Base-by-base conservation (phyloP, 2,329 filamentous ascomycete species). In the Penicillium sclerotiorum region DNA sequence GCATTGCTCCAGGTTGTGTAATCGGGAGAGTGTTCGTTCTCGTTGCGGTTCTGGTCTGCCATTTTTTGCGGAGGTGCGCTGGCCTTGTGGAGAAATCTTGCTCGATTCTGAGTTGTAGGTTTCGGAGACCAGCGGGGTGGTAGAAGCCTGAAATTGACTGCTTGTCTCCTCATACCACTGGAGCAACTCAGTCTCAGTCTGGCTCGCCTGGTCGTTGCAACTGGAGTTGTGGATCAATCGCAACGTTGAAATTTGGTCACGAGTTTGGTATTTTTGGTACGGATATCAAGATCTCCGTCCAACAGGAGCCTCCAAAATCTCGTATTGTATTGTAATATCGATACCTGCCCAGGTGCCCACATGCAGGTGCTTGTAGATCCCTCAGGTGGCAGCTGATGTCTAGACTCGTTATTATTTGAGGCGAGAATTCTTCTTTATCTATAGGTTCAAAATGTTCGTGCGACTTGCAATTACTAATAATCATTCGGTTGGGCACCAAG, bases 1-100 rank as follows among this genome's bases (percentile, higher is more conserved):
- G 84, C 78, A 55, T 83, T 84, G 46, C 81, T 85, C 88, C 87
- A 92, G 56, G 76, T 78, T 33, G 77, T 77, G 72, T 92, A 92
- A 59, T 80, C 73, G 30, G 64, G 53, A 30, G 54, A 45, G 25
- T 37, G 45, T 22, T 56, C 45, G 37, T 52, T 36, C 45, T 45
- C 46, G 35, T 47, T 38, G 43, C 52, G 55, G 18, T n/a, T 23
- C 12, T 12, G 27, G 3, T 28, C 27, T 18, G 52, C 58, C 65
- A 70, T 67, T 25, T 47, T 61, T 50, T 52, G 49, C 17, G 50
- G 49, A 22, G 47, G 32, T 38, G 12, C 17, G 13, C 28, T 12
- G 23, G 38, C 15, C 11, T 22, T 17, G 43, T 33, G 43, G 7
- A 22, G 22, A 23, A 45, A 45, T 18, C 23, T 21, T 20, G 43